Evolutionary conservation across 345 rosid genomes (phyloP).

Genomic region (Cardamine occulta): DNA sequence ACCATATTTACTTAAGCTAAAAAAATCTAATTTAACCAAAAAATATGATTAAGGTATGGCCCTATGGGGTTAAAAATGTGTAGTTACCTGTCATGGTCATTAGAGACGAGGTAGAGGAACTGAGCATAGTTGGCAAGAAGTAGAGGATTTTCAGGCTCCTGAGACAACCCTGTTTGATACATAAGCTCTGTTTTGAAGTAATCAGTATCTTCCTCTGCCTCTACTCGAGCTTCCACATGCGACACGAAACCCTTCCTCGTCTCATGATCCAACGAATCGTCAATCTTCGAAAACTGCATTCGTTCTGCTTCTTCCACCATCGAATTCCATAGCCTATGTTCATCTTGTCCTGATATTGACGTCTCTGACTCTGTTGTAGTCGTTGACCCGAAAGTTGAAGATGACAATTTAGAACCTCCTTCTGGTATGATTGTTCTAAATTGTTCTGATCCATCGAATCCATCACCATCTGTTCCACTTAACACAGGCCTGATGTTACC

Average conservation of each 20-base stretch:
- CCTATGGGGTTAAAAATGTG: background rate
- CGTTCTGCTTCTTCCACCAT: slow-evolving; percentile 70
- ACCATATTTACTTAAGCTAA: slow-evolving; percentile 15
- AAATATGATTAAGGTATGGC: slow-evolving; percentile 8
- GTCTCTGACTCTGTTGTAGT: slow-evolving; percentile 51
- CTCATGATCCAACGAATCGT: slow-evolving; percentile 58
- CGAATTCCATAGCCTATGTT: slow-evolving; percentile 66
- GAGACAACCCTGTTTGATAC: slow-evolving; percentile 59
- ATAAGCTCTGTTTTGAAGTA: slow-evolving; percentile 67
- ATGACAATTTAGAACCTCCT: slow-evolving; percentile 58
- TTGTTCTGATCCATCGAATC: slow-evolving; percentile 52
- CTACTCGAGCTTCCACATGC: slow-evolving; percentile 58
- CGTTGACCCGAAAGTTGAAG: slow-evolving; percentile 45
- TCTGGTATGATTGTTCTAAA: slow-evolving; percentile 57
- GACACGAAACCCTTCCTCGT: slow-evolving; percentile 66
- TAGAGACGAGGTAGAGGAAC: slow-evolving; percentile 80
- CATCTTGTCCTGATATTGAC: slow-evolving; percentile 63
- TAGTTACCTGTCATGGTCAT: slow-evolving; percentile 74
- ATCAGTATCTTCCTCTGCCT: slow-evolving; percentile 55
- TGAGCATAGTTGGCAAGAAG: slow-evolving; percentile 89
- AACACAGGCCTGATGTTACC: slow-evolving; percentile 58
- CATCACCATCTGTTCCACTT: slow-evolving; percentile 83
- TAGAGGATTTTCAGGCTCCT: slow-evolving; percentile 71
- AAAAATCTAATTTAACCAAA: background rate
- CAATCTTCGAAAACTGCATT: slow-evolving; percentile 54